Percentiles rank a stretch among this genome's conserved stretches.
Evolutionary conservation across 202 grass and related monocot genomes (phyloP).

Genomic region (Musa balbisiana): DNA sequence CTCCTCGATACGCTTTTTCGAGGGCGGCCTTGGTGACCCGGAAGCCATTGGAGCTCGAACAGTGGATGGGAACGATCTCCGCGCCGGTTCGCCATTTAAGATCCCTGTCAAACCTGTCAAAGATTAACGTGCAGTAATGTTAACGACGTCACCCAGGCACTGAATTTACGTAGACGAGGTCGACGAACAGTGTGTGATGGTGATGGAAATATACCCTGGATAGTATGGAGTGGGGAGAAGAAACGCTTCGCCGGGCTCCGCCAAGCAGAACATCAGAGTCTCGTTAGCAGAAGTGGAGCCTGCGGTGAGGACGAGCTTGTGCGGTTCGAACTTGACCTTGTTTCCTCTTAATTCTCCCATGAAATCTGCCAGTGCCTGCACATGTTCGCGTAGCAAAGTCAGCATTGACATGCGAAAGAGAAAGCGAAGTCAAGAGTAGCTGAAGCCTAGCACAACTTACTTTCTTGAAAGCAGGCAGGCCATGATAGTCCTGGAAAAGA

Average conservation of each 20-base stretch:
- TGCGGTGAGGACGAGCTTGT: conserved; percentile 10
- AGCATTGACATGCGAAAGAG: neutral
- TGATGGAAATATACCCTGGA: neutral
- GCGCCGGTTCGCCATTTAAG: conserved; percentile 8
- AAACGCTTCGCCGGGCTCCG: neutral
- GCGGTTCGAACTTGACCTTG: neutral
- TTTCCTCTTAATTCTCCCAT: conserved; percentile 3
- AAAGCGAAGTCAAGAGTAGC: too few relatives aligned
- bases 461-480: neutral
- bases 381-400: neutral
- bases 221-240: conserved; percentile 13
- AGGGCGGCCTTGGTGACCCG: neutral
- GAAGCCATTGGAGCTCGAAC: conserved; percentile 10
- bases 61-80: conserved; percentile 9
- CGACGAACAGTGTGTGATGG: too few relatives aligned
- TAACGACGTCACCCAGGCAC: too few relatives aligned
- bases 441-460: neutral
- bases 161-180: too few relatives aligned
- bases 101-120: conserved; percentile 1
- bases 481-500: conserved; percentile 7
- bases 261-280: conserved; percentile 1
- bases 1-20: neutral
- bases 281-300: conserved; percentile 8
- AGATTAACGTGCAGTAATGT: neutral
- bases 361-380: conserved; percentile 1